phyloP scores from a whole-genome alignment of 1,139 yeast species.

The Blastobotrys petasosporus region DNA sequence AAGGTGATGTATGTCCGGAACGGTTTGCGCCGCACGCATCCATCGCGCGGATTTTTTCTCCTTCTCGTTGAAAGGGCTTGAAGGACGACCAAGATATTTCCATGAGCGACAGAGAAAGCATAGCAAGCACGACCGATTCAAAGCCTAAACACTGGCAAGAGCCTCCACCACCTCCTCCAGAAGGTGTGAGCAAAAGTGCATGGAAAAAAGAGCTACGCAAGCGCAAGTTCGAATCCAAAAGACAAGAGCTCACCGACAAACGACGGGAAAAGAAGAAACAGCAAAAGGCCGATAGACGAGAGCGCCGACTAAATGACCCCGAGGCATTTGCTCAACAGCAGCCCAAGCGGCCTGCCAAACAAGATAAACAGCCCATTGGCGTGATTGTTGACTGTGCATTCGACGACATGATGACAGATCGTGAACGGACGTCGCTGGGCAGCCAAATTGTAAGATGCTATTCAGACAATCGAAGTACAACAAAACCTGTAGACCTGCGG shows the following conservation, averaged over 20 bases:
- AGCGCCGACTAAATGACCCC: slow-evolving; percentile 14
- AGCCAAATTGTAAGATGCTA: slow-evolving; percentile 79
- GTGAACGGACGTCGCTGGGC: slow-evolving; percentile 68
- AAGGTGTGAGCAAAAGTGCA: slow-evolving; percentile 77
- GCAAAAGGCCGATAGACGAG: slow-evolving; percentile 32
- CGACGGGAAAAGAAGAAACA: slow-evolving; percentile 45
- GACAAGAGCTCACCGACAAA: slow-evolving; percentile 49
- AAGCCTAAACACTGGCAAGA: slow-evolving; percentile 1
- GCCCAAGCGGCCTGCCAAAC: slow-evolving; percentile 11
- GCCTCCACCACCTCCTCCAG: slow-evolving; percentile 45
- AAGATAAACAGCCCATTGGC: slow-evolving; percentile 15
- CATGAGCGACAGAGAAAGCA: not conserved
- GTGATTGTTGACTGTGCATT: slow-evolving; percentile 82
- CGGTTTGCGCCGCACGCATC: no score
- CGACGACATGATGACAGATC: slow-evolving; percentile 79
- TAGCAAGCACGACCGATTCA: not conserved
- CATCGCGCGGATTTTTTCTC: no score
- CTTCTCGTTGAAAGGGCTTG: not conserved
- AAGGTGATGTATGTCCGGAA: no score
- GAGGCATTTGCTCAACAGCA: slow-evolving; percentile 3
- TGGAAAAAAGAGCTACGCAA: slow-evolving; percentile 68
- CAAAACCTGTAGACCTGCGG: slow-evolving; percentile 51
- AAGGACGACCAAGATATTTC: not conserved
- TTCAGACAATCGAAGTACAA: slow-evolving; percentile 63
- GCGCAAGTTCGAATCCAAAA: slow-evolving; percentile 57